These are phyloP conservation scores for Entomophthora muscae DNA, from an alignment of 371 early-diverging fungal genomes.

Conservation along the genomic window DNA sequence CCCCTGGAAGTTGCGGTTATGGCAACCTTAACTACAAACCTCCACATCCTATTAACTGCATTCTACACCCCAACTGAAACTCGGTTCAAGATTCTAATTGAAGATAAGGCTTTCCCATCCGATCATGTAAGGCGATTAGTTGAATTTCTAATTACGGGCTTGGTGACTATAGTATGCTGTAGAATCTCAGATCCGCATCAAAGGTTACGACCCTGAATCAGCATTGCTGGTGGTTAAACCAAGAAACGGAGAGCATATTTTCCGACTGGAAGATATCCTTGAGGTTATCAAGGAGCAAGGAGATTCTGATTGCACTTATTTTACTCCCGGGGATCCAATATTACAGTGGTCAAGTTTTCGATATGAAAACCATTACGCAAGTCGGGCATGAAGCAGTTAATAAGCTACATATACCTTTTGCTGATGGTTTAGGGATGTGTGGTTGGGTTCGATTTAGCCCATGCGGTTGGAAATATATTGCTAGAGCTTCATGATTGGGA, in stretches of 20 bases:
- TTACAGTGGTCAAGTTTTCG: conserved; percentile 90
- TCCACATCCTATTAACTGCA: conserved; percentile 76
- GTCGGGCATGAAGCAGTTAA: conserved; percentile 59
- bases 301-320: conserved; percentile 62
- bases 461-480: conserved; percentile 87
- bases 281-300: conserved; percentile 50
- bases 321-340: conserved; percentile 87
- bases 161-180: conserved; percentile 49
- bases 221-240: conserved; percentile 59
- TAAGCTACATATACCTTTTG: neutral
- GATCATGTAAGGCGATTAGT: conserved; percentile 41
- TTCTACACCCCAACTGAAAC: conserved; percentile 71
- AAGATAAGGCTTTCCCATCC: conserved; percentile 86
- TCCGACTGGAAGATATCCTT: conserved; percentile 70
- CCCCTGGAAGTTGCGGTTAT: conserved; percentile 73
- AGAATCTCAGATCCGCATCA: conserved; percentile 66
- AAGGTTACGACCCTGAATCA: conserved; percentile 48
- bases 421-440: conserved; percentile 43
- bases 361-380: conserved; percentile 65
- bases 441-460: conserved; percentile 92
- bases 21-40: conserved; percentile 80
- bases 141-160: conserved; percentile 1
- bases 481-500: conserved; percentile 84
- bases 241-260: conserved; percentile 43
- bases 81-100: conserved; percentile 78